Evolutionary conservation across 2,329 filamentous ascomycete species (phyloP).

Genomic region (Emergomyces africanus): DNA sequence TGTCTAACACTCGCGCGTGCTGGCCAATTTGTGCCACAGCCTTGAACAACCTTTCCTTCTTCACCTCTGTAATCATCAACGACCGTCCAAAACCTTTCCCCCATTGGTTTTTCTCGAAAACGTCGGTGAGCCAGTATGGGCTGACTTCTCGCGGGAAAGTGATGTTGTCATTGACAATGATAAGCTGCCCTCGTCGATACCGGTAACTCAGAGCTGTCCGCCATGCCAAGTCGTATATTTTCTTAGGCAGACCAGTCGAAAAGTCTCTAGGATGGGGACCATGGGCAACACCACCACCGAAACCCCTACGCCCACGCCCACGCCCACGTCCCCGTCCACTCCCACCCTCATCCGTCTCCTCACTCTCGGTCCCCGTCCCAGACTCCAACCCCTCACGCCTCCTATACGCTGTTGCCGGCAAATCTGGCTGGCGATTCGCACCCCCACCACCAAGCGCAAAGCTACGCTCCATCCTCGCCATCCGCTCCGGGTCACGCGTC

Average conservation of each 20-base stretch:
- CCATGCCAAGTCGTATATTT: conserved; percentile 94
- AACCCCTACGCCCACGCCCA: conserved; percentile 42
- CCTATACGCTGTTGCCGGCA: conserved; percentile 55
- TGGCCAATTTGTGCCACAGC: conserved; percentile 51
- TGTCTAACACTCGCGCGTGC: conserved; percentile 56
- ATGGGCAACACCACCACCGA: conserved; percentile 50
- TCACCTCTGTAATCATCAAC: conserved; percentile 56
- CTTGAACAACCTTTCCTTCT: conserved; percentile 50
- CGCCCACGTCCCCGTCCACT: conserved; percentile 47
- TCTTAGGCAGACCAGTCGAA: conserved; percentile 64
- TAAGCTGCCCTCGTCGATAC: conserved; percentile 72
- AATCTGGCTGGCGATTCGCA: conserved; percentile 40
- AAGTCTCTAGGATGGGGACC: conserved; percentile 94
- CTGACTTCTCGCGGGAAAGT: conserved; percentile 41
- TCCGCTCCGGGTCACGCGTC: conserved; percentile 53
- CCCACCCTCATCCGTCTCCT: conserved; percentile 40
- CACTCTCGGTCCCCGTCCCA: conserved; percentile 6
- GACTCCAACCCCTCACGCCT: conserved; percentile 17
- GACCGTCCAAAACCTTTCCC: conserved; percentile 55
- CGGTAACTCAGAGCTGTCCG: conserved; percentile 86
- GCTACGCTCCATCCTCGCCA: conserved; percentile 57
- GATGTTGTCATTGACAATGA: conserved; percentile 73
- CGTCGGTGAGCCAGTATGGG: conserved; percentile 49
- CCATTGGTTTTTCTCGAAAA: conserved; percentile 60
- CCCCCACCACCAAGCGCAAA: conserved; percentile 36